Base-by-base conservation (phyloP, 192 early-diverging fungal genomes). In the Phycomyces blakesleeanus region DNA sequence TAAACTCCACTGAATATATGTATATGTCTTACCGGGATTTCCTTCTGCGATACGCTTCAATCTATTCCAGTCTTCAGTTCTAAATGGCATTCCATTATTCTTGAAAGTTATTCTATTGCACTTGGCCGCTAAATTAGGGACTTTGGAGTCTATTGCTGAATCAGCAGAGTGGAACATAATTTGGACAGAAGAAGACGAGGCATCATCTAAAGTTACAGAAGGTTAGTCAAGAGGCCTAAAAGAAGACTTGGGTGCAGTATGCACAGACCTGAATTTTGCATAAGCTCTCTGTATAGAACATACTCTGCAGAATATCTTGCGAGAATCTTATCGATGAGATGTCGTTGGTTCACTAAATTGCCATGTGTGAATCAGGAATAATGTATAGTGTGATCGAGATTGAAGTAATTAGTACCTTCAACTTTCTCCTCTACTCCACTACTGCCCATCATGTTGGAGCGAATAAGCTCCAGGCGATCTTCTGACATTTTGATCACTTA, bases 291-390 rank as follows among this genome's bases (percentile, higher is more conserved):
- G 58, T 87, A 94, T 20, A 96, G 83, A 15, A 92, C 92, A 80
- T 81, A 89, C 61, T 94, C 89, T 14, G 90, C 87, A 1, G 88
- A 91, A 67, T 96, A 96, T 68, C 89, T 74, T 14, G 91, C 91
- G 7, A 95, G 77, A 41, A 93, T 93, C 79, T 96, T 96, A 71
- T 96, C 93, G 66, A 96, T 92, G 21, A 96, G 77, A 75, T 92
- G 90, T 16, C 93, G 78, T 71, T 94, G 92, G 76, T 96, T 96
- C 0, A 94, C 93, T 78, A 81, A 12, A n/a, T n/a, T n/a, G n/a
- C n/a, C n/a, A n/a, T n/a, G n/a, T n/a, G n/a, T n/a, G 25, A 25
- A 11, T 7, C 20, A 55, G 24, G 38, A 42, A 40, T 24, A 11
- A 25, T n/a, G n/a, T 24, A 12, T 21, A 18, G 15, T 21, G 3